Conservation (phyloP, 208 protist species). For the Sergeia podlipaevii region DNA sequence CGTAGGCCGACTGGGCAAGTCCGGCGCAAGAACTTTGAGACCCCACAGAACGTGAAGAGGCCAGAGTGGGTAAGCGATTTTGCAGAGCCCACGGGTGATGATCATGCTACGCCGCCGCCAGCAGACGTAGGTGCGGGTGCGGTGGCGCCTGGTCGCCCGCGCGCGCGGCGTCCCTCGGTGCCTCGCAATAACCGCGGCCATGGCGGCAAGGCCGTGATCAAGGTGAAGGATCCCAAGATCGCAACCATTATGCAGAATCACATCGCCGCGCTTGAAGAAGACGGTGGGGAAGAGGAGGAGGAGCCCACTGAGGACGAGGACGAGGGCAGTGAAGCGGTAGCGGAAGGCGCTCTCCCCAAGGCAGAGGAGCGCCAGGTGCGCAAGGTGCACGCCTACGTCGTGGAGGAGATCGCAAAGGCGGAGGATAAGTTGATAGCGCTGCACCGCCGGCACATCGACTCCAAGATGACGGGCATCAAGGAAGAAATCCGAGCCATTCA, state of each 20-base stretch:
- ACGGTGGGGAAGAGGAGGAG: conserved; percentile 54
- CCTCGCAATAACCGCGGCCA: not conserved
- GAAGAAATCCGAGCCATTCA: conserved; percentile 91
- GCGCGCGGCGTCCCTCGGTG: conserved; percentile 8
- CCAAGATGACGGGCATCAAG: conserved; percentile 93
- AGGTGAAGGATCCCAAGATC: conserved; percentile 86
- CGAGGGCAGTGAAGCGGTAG: not conserved
- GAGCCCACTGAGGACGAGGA: conserved; percentile 43
- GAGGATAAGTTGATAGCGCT: conserved; percentile 92
- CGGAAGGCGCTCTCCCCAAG: conserved; percentile 16
- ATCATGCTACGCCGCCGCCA: not conserved
- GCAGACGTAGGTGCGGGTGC: conserved; percentile 9
- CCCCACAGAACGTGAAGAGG: conserved; percentile 30
- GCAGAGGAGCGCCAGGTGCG: conserved; percentile 85
- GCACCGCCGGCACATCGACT: conserved; percentile 92
- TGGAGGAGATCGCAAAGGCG: conserved; percentile 91
- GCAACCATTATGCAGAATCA: conserved; percentile 86
- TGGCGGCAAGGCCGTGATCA: conserved; percentile 6
- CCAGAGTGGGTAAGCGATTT: conserved; percentile 84
- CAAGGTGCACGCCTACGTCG: conserved; percentile 87
- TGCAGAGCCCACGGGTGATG: conserved; percentile 8
- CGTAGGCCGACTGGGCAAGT: conserved; percentile 7
- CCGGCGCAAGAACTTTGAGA: conserved; percentile 44
- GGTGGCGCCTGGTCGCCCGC: conserved; percentile 10
- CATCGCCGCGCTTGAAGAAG: conserved; percentile 62